Evolutionary conservation across 208 protist genomes (phyloP).

Genomic region (Acanthamoeba triangularis): DNA sequence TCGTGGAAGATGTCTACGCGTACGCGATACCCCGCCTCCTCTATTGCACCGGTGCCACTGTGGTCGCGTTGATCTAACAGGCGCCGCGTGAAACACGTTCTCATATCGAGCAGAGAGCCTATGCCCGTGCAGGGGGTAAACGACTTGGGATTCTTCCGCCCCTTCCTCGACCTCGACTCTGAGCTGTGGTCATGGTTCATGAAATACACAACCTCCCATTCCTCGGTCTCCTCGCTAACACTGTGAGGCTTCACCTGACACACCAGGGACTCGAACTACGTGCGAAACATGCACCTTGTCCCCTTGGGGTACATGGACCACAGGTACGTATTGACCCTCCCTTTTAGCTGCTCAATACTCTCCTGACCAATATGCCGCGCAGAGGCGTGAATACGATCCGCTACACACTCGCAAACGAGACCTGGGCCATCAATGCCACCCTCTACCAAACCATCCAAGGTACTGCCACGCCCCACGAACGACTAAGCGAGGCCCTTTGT

Average conservation of each 20-base stretch:
- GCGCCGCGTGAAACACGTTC: not conserved
- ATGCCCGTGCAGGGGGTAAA: slow-evolving; percentile 64
- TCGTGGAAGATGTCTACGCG: slow-evolving; percentile 53
- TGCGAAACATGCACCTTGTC: slow-evolving; percentile 38
- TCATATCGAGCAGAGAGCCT: not conserved
- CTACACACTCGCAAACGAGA: slow-evolving; percentile 37
- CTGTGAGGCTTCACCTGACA: not conserved
- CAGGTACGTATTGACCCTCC: not conserved
- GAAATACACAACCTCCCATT: not conserved
- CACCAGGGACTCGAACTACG: slow-evolving; percentile 46
- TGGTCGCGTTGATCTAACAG: not conserved
- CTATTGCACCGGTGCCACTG: not conserved
- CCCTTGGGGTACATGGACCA: slow-evolving; percentile 9
- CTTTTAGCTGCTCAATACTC: too few relatives aligned
- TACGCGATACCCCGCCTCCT: not conserved
- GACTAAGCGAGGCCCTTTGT: not conserved
- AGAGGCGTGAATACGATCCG: slow-evolving; percentile 58
- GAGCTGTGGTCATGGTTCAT: not conserved
- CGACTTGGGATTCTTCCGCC: slow-evolving; percentile 68
- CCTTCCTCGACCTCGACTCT: slow-evolving; percentile 51
- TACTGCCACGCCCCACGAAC: not conserved
- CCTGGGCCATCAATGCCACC: not conserved
- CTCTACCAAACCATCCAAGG: slow-evolving; percentile 60
- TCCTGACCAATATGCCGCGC: not conserved
- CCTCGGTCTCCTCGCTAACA: not conserved